Evolutionary conservation across 192 early-diverging fungal genomes (phyloP).

Genomic region (Bifiguratus adelaidae): DNA sequence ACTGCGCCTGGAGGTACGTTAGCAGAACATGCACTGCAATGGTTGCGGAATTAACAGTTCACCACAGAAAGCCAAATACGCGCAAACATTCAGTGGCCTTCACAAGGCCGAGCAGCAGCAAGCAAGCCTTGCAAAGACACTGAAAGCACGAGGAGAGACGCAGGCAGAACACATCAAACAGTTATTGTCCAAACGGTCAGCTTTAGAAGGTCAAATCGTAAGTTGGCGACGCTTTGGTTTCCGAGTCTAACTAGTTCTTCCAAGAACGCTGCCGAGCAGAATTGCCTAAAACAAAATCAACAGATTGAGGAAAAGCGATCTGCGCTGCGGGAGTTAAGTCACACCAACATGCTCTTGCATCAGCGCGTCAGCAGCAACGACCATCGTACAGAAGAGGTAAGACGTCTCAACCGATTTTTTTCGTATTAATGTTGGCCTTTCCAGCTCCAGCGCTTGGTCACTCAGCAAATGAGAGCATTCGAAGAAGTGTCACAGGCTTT

Average conservation of each 20-base stretch:
- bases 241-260: too few species aligned
- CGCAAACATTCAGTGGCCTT: constrained; percentile 67
- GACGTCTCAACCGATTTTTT: neutral
- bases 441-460: constrained; percentile 2
- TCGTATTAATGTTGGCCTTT: neutral
- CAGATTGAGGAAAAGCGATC: too few species aligned
- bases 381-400: too few species aligned
- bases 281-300: too few species aligned
- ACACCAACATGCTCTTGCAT: too few species aligned
- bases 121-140: constrained; percentile 57
- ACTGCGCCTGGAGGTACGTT: constrained; percentile 62
- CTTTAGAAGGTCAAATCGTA: constrained; percentile 38
- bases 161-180: constrained; percentile 80
- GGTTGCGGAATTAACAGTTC: neutral
- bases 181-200: constrained; percentile 72
- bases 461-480: constrained; percentile 9
- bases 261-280: too few species aligned
- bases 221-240: too few species aligned
- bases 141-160: constrained; percentile 75
- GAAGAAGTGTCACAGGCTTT: constrained; percentile 20
- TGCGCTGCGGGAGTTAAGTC: too few species aligned
- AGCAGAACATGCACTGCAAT: too few species aligned
- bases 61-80: constrained; percentile 53
- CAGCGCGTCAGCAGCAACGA: too few species aligned
- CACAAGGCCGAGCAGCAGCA: constrained; percentile 67